Evolutionary conservation across 164 flowering plant genomes (phyloP).

Genomic region (Pachysandra terminalis): DNA sequence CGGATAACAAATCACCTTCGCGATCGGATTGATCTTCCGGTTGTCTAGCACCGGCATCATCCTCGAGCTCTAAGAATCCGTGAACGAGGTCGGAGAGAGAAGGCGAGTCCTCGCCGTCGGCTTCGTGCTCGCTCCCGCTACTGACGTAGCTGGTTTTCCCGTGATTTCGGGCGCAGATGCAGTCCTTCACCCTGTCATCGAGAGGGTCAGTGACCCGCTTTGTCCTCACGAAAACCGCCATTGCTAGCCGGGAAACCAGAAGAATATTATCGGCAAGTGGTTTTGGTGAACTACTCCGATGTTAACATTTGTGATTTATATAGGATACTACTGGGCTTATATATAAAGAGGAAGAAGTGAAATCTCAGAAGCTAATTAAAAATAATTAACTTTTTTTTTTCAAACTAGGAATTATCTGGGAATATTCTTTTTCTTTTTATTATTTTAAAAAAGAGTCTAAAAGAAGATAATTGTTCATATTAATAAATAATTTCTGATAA

Average conservation of each 20-base stretch:
- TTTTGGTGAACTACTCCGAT: background rate
- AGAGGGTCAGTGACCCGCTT: conserved; percentile 59
- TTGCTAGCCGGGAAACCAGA: background rate
- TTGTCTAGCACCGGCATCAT: conserved; percentile 10
- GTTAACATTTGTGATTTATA: conserved; percentile 12
- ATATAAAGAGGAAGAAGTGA: too few species aligned
- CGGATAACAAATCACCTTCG: conserved; percentile 17
- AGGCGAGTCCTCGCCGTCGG: conserved; percentile 23
- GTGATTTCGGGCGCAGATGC: conserved; percentile 37
- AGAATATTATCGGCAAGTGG: background rate
- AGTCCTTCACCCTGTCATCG: conserved; percentile 46
- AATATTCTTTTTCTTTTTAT: too few species aligned
- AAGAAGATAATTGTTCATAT: too few species aligned
- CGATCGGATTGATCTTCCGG: conserved; percentile 13
- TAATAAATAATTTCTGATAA: too few species aligned
- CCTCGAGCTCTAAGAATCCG: conserved; percentile 37
- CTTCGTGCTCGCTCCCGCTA: conserved; percentile 76
- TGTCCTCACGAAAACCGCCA: conserved; percentile 20
- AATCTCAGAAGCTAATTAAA: too few species aligned
- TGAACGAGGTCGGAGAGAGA: conserved; percentile 58
- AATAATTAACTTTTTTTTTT: too few species aligned
- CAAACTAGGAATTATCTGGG: too few species aligned
- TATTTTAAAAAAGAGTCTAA: too few species aligned
- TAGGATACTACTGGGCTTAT: too few species aligned
- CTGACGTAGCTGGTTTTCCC: conserved; percentile 28